Percentiles rank a stretch among this genome's conserved stretches.
These are phyloP conservation scores for Ustilago trichophora DNA, from an alignment of 1,284 basidiomycete species.

Conservation along the genomic window DNA sequence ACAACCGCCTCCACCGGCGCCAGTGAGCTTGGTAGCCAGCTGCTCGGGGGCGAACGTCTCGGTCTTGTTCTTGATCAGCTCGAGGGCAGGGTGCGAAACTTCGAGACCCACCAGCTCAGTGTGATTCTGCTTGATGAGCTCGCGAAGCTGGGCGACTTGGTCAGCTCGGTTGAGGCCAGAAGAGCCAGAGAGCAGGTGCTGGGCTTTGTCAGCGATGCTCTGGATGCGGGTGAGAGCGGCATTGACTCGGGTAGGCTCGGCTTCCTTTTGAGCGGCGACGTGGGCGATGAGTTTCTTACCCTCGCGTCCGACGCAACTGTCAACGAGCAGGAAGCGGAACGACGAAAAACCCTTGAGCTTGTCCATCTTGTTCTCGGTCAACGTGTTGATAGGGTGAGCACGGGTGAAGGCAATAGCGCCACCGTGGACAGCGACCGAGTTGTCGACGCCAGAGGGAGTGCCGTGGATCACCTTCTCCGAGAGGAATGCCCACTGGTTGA, in stretches of 20 bases:
- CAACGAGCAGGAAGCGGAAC: slow-evolving; percentile 82
- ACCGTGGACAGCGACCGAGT: slow-evolving; percentile 90
- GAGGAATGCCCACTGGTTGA: slow-evolving; percentile 93
- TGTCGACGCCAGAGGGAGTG: slow-evolving; percentile 96
- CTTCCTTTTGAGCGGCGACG: slow-evolving; percentile 78
- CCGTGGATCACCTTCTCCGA: slow-evolving; percentile 97
- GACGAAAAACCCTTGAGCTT: slow-evolving; percentile 77
- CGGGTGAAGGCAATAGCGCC: slow-evolving; percentile 92
- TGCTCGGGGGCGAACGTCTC: slow-evolving; percentile 71
- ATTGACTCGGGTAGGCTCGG: slow-evolving; percentile 69
- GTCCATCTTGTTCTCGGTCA: slow-evolving; percentile 79
- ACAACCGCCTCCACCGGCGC: slow-evolving; percentile 98
- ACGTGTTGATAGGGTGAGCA: slow-evolving; percentile 73
- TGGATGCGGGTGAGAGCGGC: slow-evolving; percentile 45
- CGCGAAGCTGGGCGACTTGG: slow-evolving; percentile 31
- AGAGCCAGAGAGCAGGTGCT: slow-evolving; percentile 37
- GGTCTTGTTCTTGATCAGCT: slow-evolving; percentile 80
- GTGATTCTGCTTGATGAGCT: slow-evolving; percentile 84
- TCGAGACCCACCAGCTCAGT: slow-evolving; percentile 82
- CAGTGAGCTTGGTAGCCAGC: slow-evolving; percentile 94
- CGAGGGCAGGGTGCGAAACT: slow-evolving; percentile 90
- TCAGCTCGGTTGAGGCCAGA: slow-evolving; percentile 26
- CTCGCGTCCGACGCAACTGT: slow-evolving; percentile 89
- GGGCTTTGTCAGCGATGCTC: slow-evolving; percentile 52
- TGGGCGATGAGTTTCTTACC: slow-evolving; percentile 93